Evolutionary conservation across 1,284 basidiomycete species (phyloP).

Genomic region (Ganoderma resinaceum): DNA sequence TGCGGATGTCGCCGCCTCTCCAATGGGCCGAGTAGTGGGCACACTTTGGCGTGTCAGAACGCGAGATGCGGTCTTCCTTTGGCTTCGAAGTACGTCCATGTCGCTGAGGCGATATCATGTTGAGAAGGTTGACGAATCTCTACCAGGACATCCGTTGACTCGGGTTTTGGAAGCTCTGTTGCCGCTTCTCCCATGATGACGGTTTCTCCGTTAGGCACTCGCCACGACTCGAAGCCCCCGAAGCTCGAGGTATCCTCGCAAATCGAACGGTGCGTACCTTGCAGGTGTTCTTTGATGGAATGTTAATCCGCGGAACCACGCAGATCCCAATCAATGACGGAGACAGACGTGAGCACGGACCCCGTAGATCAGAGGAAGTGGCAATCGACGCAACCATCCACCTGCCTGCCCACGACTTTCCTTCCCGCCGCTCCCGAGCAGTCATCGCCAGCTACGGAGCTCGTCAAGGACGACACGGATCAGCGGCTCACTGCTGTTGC

Average conservation of each 20-base stretch:
- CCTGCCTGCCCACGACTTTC: not conserved
- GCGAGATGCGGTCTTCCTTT: not conserved
- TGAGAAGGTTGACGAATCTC: not conserved
- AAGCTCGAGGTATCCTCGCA: not conserved
- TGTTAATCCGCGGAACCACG: not conserved
- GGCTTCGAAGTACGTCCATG: not conserved
- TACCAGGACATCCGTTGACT: not conserved
- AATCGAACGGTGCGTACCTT: not conserved
- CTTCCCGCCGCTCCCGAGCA: not conserved
- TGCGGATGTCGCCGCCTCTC: not conserved
- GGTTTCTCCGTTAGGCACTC: not conserved
- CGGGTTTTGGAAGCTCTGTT: not conserved
- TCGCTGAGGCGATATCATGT: not conserved
- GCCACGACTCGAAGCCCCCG: not conserved
- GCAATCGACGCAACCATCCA: not conserved
- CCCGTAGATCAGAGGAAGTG: not conserved
- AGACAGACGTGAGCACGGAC: not conserved
- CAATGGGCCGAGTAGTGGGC: not conserved
- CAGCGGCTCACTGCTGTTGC: not conserved
- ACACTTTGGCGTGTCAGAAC: not conserved
- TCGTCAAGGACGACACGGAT: not conserved
- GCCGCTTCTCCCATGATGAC: not conserved
- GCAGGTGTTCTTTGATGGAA: not conserved
- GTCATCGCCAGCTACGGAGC: not conserved
- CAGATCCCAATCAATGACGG: not conserved